phyloP scores from a whole-genome alignment of 306 rosid species.

The Prunus mira region DNA sequence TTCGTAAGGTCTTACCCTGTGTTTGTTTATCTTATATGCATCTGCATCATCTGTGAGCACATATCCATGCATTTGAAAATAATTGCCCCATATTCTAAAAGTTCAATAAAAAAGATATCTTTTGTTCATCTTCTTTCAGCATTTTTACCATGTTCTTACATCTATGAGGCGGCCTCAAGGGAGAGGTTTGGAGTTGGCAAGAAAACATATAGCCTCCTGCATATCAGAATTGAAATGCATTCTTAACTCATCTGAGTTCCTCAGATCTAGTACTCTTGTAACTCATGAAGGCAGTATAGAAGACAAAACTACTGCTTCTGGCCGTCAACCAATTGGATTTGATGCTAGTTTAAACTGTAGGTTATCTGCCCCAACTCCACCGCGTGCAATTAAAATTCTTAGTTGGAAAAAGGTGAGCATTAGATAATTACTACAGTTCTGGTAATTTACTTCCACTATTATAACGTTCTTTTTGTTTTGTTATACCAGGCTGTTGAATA shows the following conservation, averaged over 20 bases:
- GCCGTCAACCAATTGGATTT: slow-evolving; percentile 89
- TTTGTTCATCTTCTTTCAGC: slow-evolving; percentile 48
- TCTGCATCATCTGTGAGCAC: slow-evolving; percentile 24
- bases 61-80: neutral
- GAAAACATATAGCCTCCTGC: slow-evolving; percentile 86
- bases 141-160: slow-evolving; percentile 79
- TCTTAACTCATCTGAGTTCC: slow-evolving; percentile 62
- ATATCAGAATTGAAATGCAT: slow-evolving; percentile 62
- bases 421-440: slow-evolving; percentile 14
- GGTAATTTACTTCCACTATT: slow-evolving; percentile 9
- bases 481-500: slow-evolving; percentile 76
- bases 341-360: slow-evolving; percentile 86
- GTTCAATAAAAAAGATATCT: neutral
- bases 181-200: slow-evolving; percentile 91
- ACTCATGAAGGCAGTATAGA: slow-evolving; percentile 38
- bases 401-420: slow-evolving; percentile 68
- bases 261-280: slow-evolving; percentile 47
- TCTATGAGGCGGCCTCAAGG: slow-evolving; percentile 96
- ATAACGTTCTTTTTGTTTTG: slow-evolving; percentile 28
- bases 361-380: slow-evolving; percentile 95
- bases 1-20: slow-evolving; percentile 98
- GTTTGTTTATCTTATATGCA: slow-evolving; percentile 38
- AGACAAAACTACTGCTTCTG: slow-evolving; percentile 76
- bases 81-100: neutral
- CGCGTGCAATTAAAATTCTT: slow-evolving; percentile 74